A percentile compares a stretch with the other conserved stretches of the same genome.
Conservation (phyloP, 2,329 filamentous ascomycete genomes). For the Phyllosticta citrichinensis region DNA sequence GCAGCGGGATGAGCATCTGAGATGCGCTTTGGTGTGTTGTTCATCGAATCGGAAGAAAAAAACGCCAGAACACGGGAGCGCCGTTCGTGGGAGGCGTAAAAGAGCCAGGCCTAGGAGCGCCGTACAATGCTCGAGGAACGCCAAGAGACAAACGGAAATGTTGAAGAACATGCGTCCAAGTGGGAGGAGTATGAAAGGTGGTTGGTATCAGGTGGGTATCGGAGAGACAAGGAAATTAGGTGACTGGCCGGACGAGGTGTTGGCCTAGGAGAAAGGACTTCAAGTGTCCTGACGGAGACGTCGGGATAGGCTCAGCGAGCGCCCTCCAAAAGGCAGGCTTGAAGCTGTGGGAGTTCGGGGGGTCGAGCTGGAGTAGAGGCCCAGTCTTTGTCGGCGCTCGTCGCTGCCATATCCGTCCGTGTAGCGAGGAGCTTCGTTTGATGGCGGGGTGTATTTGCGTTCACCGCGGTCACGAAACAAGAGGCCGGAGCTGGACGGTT, state of each 20-base stretch:
- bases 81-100: not conserved
- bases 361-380: conserved; percentile 4
- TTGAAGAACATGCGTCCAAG: not conserved
- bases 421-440: not conserved
- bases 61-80: conserved; percentile 3
- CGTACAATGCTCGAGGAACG: conserved; percentile 5
- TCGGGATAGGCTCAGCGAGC: conserved; percentile 3
- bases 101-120: conserved; percentile 3
- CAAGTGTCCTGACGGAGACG: conserved; percentile 6
- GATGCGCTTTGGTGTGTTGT: conserved; percentile 2
- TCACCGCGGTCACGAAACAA: conserved; percentile 9
- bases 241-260: not conserved
- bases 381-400: conserved; percentile 5
- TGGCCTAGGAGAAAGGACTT: not conserved
- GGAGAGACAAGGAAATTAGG: not conserved
- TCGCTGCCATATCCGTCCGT: not conserved
- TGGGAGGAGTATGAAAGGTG: not conserved
- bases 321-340: not conserved
- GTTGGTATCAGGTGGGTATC: not conserved
- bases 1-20: conserved; percentile 2
- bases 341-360: not conserved
- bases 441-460: not conserved
- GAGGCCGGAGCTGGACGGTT: not conserved
- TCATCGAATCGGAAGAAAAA: conserved; percentile 5
- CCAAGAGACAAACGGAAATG: not conserved